Evolutionary conservation across 768 basidiomycete species (phyloP).

Genomic region (Suillus decipiens): DNA sequence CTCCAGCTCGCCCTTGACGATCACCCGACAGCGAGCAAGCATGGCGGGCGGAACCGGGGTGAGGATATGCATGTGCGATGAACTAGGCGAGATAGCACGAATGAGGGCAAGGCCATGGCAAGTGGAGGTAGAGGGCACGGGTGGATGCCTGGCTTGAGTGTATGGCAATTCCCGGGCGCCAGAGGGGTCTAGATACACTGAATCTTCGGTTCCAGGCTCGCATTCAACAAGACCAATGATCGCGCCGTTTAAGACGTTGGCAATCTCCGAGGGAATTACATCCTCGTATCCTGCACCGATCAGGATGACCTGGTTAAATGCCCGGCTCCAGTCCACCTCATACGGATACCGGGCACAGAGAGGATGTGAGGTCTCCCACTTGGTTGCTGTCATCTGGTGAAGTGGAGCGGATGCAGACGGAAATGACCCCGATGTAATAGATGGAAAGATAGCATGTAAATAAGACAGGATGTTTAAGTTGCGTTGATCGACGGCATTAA

Average conservation of each 20-base stretch:
- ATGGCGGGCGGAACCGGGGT: slow-evolving; percentile 65
- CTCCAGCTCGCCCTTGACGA: slow-evolving; percentile 89
- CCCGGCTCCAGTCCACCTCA: slow-evolving; percentile 58
- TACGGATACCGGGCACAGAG: slow-evolving; percentile 73
- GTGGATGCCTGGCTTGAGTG: slow-evolving; percentile 51
- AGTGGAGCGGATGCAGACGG: slow-evolving; percentile 26
- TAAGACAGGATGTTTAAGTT: slow-evolving; percentile 73
- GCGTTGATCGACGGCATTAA: slow-evolving; percentile 66
- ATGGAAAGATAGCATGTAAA: slow-evolving; percentile 58
- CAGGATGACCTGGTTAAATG: slow-evolving; percentile 66
- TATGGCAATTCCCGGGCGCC: slow-evolving; percentile 49
- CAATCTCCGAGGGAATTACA: slow-evolving; percentile 68
- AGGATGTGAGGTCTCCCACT: slow-evolving; percentile 71
- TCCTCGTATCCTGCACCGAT: slow-evolving; percentile 79
- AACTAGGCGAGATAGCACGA: slow-evolving; percentile 48
- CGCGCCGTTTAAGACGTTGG: slow-evolving; percentile 74
- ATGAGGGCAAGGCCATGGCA: slow-evolving; percentile 82
- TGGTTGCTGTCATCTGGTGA: slow-evolving; percentile 38
- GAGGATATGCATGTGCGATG: slow-evolving; percentile 63
- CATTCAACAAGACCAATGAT: slow-evolving; percentile 73
- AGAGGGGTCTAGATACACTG: not conserved
- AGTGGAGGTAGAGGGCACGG: slow-evolving; percentile 58
- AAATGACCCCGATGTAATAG: not conserved
- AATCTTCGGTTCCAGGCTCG: slow-evolving; percentile 25
- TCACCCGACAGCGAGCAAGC: slow-evolving; percentile 44